Base-by-base conservation (phyloP, 352 stramenopile genomes). In the Pythium pyrilobum region DNA sequence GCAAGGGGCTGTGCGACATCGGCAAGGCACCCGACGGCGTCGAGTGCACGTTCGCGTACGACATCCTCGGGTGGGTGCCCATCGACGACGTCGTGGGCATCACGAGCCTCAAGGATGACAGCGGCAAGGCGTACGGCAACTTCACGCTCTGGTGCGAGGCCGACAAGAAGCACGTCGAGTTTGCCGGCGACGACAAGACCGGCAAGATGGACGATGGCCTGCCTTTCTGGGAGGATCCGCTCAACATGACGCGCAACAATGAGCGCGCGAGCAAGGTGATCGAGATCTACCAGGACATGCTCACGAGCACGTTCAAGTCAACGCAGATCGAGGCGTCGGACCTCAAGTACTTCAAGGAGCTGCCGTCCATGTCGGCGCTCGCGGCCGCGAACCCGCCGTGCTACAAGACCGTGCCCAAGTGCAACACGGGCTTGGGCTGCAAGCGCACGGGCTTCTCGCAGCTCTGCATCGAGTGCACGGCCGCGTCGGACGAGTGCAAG, bases 71-170 rank as follows among this genome's bases (percentile, higher is more conserved):
- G 21, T 89, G 75, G 76, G 73, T 92, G 15, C 62, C 81, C 13
- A 85, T 92, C 44, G 81, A 92, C 38, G 81, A 92, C 40, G 56
- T 92, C 24, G 81, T 92, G 1, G 81, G 81, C 5, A 89, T 92
- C 61, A 89, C 81, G 6, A 53, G 45, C 15, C 64, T 87, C n/a
- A 65, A 75, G 25, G 76, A 87, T 56, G 56, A 78, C 2, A 78
- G 66, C 1, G 66, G 59, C 20, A 70, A 72, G 31, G 29, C 46
- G 16, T 91, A 77, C 61, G 51, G 54, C 49, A 86, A 90, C 51
- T 90, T 88, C 51, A 82, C 71, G 4, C 62, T 77, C 50, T 90
- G 77, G 74, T 90, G 80, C 62, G 43, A 69, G 20, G 75, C 73
- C 15, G 71, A 71, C 55, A 56, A 64, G 15, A 68, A 74, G 39